Conservation (phyloP, 495 filamentous ascomycete genomes). For the Aspergillus haitiensis region DNA sequence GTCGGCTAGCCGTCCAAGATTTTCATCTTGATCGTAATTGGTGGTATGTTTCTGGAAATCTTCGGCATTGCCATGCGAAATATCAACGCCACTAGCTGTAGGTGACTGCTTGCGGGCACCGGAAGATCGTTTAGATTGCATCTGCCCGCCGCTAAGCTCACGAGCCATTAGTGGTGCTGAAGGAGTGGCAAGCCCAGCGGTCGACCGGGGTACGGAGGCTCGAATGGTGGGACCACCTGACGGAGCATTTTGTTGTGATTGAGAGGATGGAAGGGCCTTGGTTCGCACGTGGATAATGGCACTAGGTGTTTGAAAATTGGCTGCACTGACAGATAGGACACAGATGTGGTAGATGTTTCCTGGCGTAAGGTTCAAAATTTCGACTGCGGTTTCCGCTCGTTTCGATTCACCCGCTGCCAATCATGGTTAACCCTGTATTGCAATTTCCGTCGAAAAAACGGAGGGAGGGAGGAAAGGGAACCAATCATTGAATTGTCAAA, state of each 20-base stretch:
- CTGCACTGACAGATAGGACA: conserved; percentile 81
- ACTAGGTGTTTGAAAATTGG: conserved; percentile 89
- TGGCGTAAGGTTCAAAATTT: conserved; percentile 79
- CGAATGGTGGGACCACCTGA: conserved; percentile 42
- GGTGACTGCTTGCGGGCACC: conserved; percentile 77
- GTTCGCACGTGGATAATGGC: conserved; percentile 79
- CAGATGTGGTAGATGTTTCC: conserved; percentile 89
- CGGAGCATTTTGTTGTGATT: conserved; percentile 52
- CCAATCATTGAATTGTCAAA: neutral
- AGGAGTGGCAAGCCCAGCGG: conserved; percentile 54
- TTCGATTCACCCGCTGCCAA: conserved; percentile 78
- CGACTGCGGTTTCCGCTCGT: conserved; percentile 83
- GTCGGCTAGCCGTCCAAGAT: conserved; percentile 62
- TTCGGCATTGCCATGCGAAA: conserved; percentile 34
- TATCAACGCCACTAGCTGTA: conserved; percentile 59
- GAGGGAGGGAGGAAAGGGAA: neutral
- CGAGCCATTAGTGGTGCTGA: conserved; percentile 58
- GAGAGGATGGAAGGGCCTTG: conserved; percentile 53
- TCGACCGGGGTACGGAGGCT: conserved; percentile 46
- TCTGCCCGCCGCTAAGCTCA: conserved; percentile 59
- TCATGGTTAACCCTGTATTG: conserved; percentile 19
- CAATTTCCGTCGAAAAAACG: neutral
- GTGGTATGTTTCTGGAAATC: conserved; percentile 37
- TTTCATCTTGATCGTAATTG: conserved; percentile 38
- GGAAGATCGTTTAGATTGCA: conserved; percentile 62